Evolutionary conservation across 2,329 filamentous ascomycete species (phyloP), one percentile per base, ranked within the genome.

Genomic region (Diaporthe destruens): DNA sequence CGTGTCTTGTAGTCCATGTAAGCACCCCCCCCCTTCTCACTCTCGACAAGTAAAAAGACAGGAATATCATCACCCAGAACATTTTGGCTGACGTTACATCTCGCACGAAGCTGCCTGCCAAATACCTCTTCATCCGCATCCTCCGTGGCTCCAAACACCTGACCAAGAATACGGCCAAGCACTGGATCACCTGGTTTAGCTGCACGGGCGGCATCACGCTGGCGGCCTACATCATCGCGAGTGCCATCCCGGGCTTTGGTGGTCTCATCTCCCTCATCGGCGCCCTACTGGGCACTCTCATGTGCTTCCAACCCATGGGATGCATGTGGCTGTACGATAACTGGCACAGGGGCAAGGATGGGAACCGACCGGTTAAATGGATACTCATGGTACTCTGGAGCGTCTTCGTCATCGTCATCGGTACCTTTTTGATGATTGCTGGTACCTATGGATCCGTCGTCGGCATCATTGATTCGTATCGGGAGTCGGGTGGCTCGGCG

Each of bases 81-180:
- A 20, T 9, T 34, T 18, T 20, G 29, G 18, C 53, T 55, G 53
- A 55, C 53, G 34, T 20, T 16, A n/a, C 29, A 23, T 25, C 47
- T 51, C 47, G 11, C 53, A 9, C 16, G 3, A 29, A 65, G 59
- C 25, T 65, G 16, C 59, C 82, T 3, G 80, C 82, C 56, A 84
- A 84, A 76, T 83, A 84, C 71, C 72, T 83, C 11, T 84, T 84
- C 44, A 82, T 84, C 11, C 81, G 82, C 1, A 75, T 84, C 2
- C 77, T 84, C 7, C 80, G 82, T 32, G 72, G 80, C 72, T 82
- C 82, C 6, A 61, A 72, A 23, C 82, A 84, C 71, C 76, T 84
- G 6, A 80, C 82, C 75, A 76, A 77, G 51, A 82, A 83, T 75
- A 80, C 79, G 0, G 16, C 78, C 0, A 74, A 79, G 0, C 82